A percentile compares a stretch with the other conserved stretches of the same genome.
These are phyloP conservation scores for Wallacemonas sp. DNA, from an alignment of 208 protist species.

Conservation along the genomic window DNA sequence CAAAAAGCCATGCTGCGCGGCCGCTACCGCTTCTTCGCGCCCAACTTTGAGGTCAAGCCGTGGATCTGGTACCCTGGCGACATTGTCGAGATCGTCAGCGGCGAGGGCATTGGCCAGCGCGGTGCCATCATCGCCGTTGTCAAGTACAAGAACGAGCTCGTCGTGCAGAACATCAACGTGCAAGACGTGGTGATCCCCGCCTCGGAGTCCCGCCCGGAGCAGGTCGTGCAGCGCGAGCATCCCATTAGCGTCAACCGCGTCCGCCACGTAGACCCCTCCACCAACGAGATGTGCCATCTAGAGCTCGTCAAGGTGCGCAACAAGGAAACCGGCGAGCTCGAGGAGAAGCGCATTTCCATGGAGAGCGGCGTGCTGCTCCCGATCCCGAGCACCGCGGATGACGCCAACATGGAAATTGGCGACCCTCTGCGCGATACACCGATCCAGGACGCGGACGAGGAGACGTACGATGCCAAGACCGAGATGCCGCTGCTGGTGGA, in stretches of 20 bases:
- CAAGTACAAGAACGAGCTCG: conserved; percentile 90
- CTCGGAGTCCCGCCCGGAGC: conserved; percentile 79
- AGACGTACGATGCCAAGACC: conserved; percentile 63
- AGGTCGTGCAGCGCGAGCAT: conserved; percentile 86
- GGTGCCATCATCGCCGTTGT: conserved; percentile 85
- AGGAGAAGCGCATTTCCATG: conserved; percentile 78
- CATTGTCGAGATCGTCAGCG: conserved; percentile 75
- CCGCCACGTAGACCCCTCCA: conserved; percentile 82
- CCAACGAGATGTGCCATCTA: conserved; percentile 68
- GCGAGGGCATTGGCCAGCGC: conserved; percentile 77
- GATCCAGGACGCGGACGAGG: conserved; percentile 81
- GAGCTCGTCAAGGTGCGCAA: conserved; percentile 83
- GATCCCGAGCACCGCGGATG: conserved; percentile 56
- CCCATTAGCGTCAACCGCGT: conserved; percentile 77
- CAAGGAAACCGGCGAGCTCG: conserved; percentile 66
- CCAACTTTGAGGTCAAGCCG: conserved; percentile 57
- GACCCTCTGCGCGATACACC: conserved; percentile 87
- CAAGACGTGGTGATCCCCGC: conserved; percentile 88
- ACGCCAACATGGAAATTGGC: conserved; percentile 42
- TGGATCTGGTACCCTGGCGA: conserved; percentile 91
- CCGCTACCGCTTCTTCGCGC: conserved; percentile 71
- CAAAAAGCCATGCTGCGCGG: conserved; percentile 56
- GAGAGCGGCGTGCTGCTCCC: conserved; percentile 80
- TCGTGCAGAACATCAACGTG: conserved; percentile 91
- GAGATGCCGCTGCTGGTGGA: conserved; percentile 78